Base-by-base conservation (phyloP, 768 basidiomycete genomes). In the Serendipita sp. region DNA sequence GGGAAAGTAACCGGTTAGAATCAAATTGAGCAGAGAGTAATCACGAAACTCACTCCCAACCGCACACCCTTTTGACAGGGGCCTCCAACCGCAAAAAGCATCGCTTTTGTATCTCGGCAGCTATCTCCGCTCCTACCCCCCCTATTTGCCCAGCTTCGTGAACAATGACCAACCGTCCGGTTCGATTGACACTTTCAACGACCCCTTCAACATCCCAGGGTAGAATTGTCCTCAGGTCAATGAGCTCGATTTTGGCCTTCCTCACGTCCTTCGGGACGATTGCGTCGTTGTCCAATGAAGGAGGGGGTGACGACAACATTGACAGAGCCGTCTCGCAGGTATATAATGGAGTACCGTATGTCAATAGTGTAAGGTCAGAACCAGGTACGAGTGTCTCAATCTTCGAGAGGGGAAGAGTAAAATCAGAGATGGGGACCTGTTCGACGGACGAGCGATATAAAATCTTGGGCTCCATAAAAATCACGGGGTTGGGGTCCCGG, bases 381-480 rank as follows among this genome's bases (percentile, higher is more conserved):
- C 93, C 94, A 0, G 80, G 72, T 1, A 79, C 74, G 8, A 97
- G 80, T 5, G 80, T 80, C 70, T 97, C 93, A 3, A 91, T 90
- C 67, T 83, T 80, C 11, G 84, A 85, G 3, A 97, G 79, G 0
- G 92, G 91, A n/a, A 97, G 78, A 64, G 81, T 78, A 70, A 79
- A 97, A 72, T 95, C 92, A 70, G 90, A 89, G 38, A 86, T 78
- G 0, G 93, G 93, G 13, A 96, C 94, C 74, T 96, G 91, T 72
- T 97, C 93, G 44, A 94, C 86, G 87, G 68, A 83, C 51, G 92
- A 93, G 60, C 93, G 85, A 72, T 97, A 97, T 13, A 97, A 76
- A 65, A 95, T 82, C 76, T 97, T 86, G 51, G 93, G 93, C 73
- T 97, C 93, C 85, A 97, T 90, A 74, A 97, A 91, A 48, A 97